A percentile compares a stretch with the other conserved stretches of the same genome.
Conservation (phyloP, 2,329 filamentous ascomycete genomes). For the Cryphonectria carpinicola region DNA sequence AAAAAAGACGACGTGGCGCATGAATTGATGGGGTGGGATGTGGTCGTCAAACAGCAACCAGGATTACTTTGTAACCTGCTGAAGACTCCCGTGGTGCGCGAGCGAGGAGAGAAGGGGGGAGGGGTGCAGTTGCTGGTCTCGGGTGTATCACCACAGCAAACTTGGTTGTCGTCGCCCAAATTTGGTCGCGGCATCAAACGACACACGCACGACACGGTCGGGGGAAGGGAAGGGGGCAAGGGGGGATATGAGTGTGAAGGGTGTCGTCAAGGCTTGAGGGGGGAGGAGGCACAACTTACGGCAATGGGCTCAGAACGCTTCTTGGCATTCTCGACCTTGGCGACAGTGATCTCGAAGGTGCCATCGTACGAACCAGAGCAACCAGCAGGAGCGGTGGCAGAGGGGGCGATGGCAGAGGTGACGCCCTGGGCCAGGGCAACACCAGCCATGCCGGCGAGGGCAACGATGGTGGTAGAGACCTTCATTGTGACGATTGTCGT, state of each 20-base stretch:
- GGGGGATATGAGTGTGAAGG: background rate
- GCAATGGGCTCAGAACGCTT: constrained; percentile 37
- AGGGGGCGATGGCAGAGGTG: constrained; percentile 48
- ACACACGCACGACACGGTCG: background rate
- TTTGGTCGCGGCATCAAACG: background rate
- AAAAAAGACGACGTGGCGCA: background rate
- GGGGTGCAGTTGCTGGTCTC: background rate
- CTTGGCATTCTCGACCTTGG: constrained; percentile 43
- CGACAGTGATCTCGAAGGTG: constrained; percentile 62
- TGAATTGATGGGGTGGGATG: background rate
- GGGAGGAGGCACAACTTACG: constrained; percentile 33
- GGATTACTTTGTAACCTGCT: background rate
- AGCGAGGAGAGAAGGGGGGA: background rate
- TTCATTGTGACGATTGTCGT: constrained; percentile 40
- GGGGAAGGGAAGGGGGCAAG: background rate
- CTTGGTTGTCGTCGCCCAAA: background rate
- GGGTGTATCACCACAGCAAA: background rate
- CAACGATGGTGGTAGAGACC: constrained; percentile 37
- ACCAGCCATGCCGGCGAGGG: constrained; percentile 47
- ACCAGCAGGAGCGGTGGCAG: constrained; percentile 50
- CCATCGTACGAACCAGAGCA: constrained; percentile 57
- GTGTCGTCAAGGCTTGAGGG: background rate
- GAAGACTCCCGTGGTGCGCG: background rate
- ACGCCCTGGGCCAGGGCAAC: constrained; percentile 49
- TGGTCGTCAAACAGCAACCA: constrained; percentile 1